A percentile compares a stretch with the other conserved stretches of the same genome.
Evolutionary conservation across 2,329 filamentous ascomycete species (phyloP).

Genomic region (Emericellopsis atlantica): DNA sequence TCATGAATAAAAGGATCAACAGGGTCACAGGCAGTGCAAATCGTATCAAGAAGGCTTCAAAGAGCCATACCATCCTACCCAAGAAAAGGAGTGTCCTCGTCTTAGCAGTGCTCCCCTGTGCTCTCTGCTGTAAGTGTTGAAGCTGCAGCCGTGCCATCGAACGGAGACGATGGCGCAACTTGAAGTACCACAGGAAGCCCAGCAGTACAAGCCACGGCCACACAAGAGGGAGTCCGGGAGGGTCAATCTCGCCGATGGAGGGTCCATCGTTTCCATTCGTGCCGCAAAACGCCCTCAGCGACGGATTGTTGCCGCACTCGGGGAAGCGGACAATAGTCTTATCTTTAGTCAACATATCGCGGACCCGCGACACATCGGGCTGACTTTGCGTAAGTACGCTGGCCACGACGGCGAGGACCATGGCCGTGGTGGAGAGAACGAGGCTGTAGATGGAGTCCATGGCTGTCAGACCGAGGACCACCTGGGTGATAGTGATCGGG

Average conservation of each 20-base stretch:
- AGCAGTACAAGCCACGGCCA: background rate
- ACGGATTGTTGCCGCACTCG: conserved; percentile 5
- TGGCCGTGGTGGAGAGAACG: background rate
- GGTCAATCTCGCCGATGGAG: too few relatives aligned
- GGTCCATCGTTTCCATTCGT: too few relatives aligned
- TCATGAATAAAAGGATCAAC: too few relatives aligned
- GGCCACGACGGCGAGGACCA: background rate
- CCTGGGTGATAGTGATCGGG: background rate
- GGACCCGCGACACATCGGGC: background rate
- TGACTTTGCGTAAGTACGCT: background rate
- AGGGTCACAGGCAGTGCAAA: too few relatives aligned
- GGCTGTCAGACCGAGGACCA: background rate
- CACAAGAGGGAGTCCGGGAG: background rate
- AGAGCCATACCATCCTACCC: too few relatives aligned
- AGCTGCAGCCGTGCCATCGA: too few relatives aligned
- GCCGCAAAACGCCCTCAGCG: background rate
- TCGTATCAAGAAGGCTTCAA: background rate
- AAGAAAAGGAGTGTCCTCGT: too few relatives aligned
- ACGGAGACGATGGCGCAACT: background rate
- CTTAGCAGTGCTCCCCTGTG: too few relatives aligned
- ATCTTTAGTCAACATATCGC: background rate
- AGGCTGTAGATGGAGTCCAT: background rate
- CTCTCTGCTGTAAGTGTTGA: too few relatives aligned
- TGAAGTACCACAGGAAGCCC: background rate
- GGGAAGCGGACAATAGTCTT: background rate